Evolutionary conservation across 495 filamentous ascomycete genomes (phyloP).

Genomic region (Pyrenula massariospora): DNA sequence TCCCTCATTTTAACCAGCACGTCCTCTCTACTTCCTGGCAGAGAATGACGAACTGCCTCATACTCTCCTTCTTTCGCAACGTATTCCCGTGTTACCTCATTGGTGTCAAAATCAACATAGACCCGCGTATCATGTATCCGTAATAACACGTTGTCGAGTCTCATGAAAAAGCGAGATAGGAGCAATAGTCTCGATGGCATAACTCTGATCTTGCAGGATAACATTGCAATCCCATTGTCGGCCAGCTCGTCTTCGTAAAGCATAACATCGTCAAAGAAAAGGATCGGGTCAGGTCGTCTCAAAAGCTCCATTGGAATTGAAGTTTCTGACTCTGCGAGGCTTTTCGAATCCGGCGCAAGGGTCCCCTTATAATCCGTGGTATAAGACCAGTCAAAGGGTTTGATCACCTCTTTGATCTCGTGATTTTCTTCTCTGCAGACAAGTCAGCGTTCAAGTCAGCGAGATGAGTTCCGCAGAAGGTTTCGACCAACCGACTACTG

Average conservation of each 20-base stretch:
- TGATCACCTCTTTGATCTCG: conserved; percentile 85
- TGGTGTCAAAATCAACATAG: conserved; percentile 78
- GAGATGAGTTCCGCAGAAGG: conserved; percentile 1
- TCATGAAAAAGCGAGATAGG: conserved; percentile 81
- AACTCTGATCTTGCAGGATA: conserved; percentile 80
- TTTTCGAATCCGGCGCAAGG: conserved; percentile 17
- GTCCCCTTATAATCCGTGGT: conserved; percentile 75
- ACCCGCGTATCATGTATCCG: conserved; percentile 81
- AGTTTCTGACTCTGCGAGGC: conserved; percentile 38
- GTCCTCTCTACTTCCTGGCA: conserved; percentile 61
- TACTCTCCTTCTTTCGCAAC: conserved; percentile 71
- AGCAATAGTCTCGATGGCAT: conserved; percentile 81
- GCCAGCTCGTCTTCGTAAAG: conserved; percentile 96
- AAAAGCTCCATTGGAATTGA: conserved; percentile 76
- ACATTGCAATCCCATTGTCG: conserved; percentile 85
- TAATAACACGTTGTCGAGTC: conserved; percentile 79
- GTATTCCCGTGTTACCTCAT: conserved; percentile 81
- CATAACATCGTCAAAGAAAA: conserved; percentile 89
- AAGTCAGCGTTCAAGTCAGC: neutral
- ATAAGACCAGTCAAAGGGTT: conserved; percentile 97
- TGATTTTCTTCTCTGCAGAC: conserved; percentile 61
- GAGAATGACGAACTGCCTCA: conserved; percentile 62
- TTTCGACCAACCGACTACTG: conserved; percentile 46
- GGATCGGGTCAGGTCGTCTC: conserved; percentile 76
- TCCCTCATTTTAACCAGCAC: conserved; percentile 71